Base-by-base conservation (phyloP, 202 grass and related monocot species). In the Miscanthus sacchariflorus region DNA sequence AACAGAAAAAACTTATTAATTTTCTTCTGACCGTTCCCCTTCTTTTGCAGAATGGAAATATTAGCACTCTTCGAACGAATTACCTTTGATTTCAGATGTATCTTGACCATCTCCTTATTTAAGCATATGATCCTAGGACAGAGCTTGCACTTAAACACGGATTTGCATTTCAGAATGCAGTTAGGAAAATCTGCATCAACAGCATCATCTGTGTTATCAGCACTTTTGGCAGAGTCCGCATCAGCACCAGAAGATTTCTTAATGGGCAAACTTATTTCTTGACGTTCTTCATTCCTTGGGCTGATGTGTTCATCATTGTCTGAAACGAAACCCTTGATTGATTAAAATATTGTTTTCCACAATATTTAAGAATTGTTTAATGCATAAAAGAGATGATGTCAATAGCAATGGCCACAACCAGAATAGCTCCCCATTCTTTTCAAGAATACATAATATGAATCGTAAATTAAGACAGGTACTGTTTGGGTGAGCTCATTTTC, bases 81-180 rank as follows among this genome's bases (percentile, higher is more conserved):
- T 82, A 99, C 96, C 94, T 99, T 99, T 66, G 94, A 99, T 86
- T 91, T 84, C 30, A 99, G 86, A 93, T 99, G 96, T 82, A 88
- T 72, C 80, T 79, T 96, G 48, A 95, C 71, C 81, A 93, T 95
- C 42, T 93, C 88, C 38, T 95, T 89, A 76, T 87, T 96, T 89
- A 99, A 93, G 87, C 90, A 95, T 54, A 99, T 82, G 85, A 99
- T 93, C 86, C 86, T 91, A 77, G 92, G 96, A 84, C 96, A 99
- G 71, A 96, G 78, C 74, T 93, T 93, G 89, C 94, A 99, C 86
- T 94, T 96, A 81, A 82, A 99, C 61, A 99, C 94, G 64, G 91
- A 93, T 81, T 96, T 99, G 83, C 83, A 92, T 87, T 93, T 96
- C 88, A 99, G 92, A 85, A 99, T 92, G 65, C 44, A 93, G 78